phyloP scores from a whole-genome alignment of 495 filamentous ascomycete species.

The Lentithecium fluviatile region DNA sequence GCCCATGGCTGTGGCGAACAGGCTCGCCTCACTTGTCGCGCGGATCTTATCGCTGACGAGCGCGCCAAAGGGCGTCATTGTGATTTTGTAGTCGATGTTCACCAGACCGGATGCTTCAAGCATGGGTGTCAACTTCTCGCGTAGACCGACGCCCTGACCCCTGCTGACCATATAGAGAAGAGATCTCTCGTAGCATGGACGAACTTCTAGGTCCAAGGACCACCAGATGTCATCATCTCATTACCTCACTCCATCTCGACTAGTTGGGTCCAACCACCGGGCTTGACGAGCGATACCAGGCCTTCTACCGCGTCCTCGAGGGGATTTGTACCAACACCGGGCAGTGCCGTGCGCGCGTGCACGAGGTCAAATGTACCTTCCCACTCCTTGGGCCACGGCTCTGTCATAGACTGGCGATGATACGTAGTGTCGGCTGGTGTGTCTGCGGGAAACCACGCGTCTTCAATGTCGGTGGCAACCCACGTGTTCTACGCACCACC shows the following conservation, averaged over 20 bases:
- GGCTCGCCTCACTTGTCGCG: too few relatives aligned
- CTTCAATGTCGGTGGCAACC: conserved; percentile 14
- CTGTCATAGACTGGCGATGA: conserved; percentile 11
- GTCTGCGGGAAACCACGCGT: conserved; percentile 5
- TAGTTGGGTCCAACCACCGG: conserved; percentile 18
- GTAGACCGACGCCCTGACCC: too few relatives aligned
- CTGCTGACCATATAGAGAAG: too few relatives aligned
- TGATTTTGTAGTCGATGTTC: too few relatives aligned
- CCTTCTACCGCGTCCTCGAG: conserved; percentile 4
- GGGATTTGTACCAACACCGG: not conserved
- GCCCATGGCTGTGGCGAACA: too few relatives aligned
- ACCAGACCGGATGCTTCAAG: too few relatives aligned
- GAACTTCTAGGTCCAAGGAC: not conserved
- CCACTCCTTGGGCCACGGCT: conserved; percentile 1
- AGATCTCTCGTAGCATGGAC: too few relatives aligned
- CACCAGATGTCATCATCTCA: not conserved
- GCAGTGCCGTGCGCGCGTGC: conserved; percentile 11
- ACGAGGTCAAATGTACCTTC: conserved; percentile 10
- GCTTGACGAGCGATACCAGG: conserved; percentile 10
- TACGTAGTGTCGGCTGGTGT: not conserved
- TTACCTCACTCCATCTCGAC: conserved; percentile 1
- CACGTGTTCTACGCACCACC: not conserved
- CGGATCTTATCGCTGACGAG: too few relatives aligned
- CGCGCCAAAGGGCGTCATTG: too few relatives aligned
- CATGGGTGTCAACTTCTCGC: too few relatives aligned